Evolutionary conservation across 306 rosid genomes (phyloP).

Genomic region (Fragaria vesca): DNA sequence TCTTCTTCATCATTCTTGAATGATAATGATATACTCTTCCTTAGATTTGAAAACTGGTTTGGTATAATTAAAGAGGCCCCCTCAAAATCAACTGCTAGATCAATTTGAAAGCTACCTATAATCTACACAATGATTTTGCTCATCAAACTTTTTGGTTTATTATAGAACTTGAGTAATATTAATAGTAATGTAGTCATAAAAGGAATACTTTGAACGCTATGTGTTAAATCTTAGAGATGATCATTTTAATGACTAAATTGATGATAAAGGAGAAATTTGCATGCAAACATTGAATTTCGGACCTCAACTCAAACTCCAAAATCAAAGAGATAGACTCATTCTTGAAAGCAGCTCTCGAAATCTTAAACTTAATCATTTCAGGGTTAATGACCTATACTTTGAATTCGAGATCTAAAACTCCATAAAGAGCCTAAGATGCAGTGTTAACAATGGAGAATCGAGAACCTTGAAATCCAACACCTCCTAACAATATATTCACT

Average conservation of each 20-base stretch:
- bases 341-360: neutral
- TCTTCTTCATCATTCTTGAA: conserved; percentile 7
- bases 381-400: neutral
- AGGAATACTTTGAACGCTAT: no score
- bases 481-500: no score
- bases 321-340: neutral
- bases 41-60: neutral
- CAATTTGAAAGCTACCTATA: neutral
- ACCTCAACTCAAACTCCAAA: neutral
- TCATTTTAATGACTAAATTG: neutral
- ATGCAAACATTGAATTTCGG: neutral
- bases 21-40: neutral
- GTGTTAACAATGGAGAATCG: neutral
- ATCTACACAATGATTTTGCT: neutral
- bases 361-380: neutral
- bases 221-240: neutral
- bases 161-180: no score
- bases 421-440: neutral
- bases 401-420: neutral
- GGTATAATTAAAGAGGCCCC: neutral
- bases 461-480: neutral
- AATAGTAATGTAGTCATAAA: no score
- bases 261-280: neutral
- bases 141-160: neutral
- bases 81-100: neutral